phyloP scores from a whole-genome alignment of 2,329 filamentous ascomycete genomes.

The Akanthomyces muscarius region DNA sequence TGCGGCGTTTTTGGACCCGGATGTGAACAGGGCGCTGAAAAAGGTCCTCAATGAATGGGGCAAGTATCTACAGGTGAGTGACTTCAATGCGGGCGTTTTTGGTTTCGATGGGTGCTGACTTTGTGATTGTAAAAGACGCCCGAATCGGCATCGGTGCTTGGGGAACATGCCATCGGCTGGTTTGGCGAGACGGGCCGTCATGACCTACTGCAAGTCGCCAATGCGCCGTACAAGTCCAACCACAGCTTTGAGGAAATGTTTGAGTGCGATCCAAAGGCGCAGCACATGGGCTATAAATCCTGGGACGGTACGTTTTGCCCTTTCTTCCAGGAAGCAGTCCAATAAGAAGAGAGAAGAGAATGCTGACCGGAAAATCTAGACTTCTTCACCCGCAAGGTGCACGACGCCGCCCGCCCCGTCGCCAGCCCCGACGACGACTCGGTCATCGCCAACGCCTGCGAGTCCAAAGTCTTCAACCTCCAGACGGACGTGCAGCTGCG shows the following conservation, averaged over 20 bases:
- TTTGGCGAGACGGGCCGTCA: constrained; percentile 47
- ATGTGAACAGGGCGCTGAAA: constrained; percentile 51
- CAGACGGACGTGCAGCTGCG: constrained; percentile 47
- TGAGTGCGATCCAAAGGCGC: constrained; percentile 51
- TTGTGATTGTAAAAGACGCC: constrained; percentile 36
- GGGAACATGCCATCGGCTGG: constrained; percentile 46
- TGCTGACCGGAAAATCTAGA: constrained; percentile 26
- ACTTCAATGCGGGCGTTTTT: too few relatives aligned
- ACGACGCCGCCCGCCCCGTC: constrained; percentile 52
- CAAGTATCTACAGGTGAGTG: constrained; percentile 43
- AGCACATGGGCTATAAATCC: constrained; percentile 59
- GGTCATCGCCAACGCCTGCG: constrained; percentile 61
- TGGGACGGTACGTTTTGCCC: constrained; percentile 52
- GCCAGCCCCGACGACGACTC: constrained; percentile 50
- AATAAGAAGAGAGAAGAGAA: background rate
- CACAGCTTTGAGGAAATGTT: constrained; percentile 58
- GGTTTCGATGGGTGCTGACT: background rate
- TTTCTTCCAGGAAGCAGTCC: too few relatives aligned
- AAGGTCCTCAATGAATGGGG: constrained; percentile 57
- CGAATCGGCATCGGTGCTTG: constrained; percentile 50
- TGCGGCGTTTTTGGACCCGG: constrained; percentile 51
- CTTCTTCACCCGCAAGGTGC: constrained; percentile 62
- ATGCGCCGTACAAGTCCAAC: constrained; percentile 39
- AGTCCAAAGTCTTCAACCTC: constrained; percentile 56
- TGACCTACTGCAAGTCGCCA: constrained; percentile 51